Evolutionary conservation across 2,329 filamentous ascomycete species (phyloP).

Genomic region (Fusarium sp.): DNA sequence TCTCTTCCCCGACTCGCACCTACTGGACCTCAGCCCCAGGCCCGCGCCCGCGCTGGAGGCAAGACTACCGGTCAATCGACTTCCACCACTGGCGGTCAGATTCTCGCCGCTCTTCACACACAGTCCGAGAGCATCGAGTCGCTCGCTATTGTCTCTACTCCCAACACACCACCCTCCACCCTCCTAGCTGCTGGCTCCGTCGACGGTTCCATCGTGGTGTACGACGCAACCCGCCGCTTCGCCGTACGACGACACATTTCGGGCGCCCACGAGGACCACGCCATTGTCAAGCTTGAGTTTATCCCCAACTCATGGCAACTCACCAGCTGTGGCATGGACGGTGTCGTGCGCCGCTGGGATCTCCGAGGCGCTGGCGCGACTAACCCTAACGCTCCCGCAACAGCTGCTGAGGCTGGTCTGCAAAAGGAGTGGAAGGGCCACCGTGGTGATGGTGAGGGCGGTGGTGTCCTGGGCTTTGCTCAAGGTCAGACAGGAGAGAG

Average conservation of each 20-base stretch:
- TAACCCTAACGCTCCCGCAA: slow-evolving; percentile 49
- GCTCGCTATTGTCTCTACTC: slow-evolving; percentile 69
- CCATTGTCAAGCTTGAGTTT: slow-evolving; percentile 95
- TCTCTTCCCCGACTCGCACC: slow-evolving; percentile 78
- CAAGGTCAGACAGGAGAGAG: slow-evolving; percentile 81
- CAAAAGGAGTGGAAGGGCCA: slow-evolving; percentile 94
- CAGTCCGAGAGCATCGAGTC: slow-evolving; percentile 86
- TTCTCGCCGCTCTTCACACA: slow-evolving; percentile 86
- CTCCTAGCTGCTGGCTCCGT: slow-evolving; percentile 77
- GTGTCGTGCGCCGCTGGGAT: slow-evolving; percentile 92
- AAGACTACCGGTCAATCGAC: slow-evolving; percentile 54
- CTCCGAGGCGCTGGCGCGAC: slow-evolving; percentile 63
- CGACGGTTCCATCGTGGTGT: slow-evolving; percentile 85
- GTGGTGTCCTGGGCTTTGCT: slow-evolving; percentile 92
- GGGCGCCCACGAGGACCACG: slow-evolving; percentile 88
- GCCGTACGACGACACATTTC: slow-evolving; percentile 86
- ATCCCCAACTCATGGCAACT: slow-evolving; percentile 78
- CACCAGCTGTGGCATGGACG: slow-evolving; percentile 93
- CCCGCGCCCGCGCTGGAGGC: slow-evolving; percentile 49
- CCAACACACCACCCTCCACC: slow-evolving; percentile 63
- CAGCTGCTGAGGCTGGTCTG: slow-evolving; percentile 73
- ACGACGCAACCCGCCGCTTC: slow-evolving; percentile 88
- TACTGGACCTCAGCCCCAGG: slow-evolving; percentile 44
- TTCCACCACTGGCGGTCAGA: slow-evolving; percentile 65
- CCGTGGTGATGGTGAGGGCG: slow-evolving; percentile 85